Evolutionary conservation across 140 eudicot species (phyloP).

Genomic region (Stevia rebaudiana): DNA sequence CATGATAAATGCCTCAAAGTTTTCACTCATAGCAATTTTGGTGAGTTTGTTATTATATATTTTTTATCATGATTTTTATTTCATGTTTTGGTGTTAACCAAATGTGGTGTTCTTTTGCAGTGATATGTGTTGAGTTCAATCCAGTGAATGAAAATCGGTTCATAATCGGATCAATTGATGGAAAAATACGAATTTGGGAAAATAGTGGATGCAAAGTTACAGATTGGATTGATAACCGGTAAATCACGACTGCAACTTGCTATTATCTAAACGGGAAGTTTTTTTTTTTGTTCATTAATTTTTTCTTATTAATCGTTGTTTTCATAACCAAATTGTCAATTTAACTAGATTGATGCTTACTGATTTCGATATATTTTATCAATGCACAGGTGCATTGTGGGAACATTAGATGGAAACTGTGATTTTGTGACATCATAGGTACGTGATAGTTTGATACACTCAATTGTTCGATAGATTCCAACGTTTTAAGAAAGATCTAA

Average conservation of each 20-base stretch:
- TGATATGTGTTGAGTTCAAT: constrained; percentile 80
- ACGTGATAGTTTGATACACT: background rate
- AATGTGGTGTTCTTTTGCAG: constrained; percentile 37
- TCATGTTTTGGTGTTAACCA: background rate
- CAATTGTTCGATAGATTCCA: too few relatives aligned
- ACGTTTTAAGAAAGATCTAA: too few relatives aligned
- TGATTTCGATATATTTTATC: background rate
- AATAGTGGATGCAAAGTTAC: constrained; percentile 14
- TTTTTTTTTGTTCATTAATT: too few relatives aligned
- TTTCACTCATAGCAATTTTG: too few relatives aligned
- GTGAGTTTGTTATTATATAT: too few relatives aligned
- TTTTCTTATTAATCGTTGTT: too few relatives aligned
- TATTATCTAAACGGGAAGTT: constrained; percentile 34
- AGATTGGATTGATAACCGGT: constrained; percentile 31
- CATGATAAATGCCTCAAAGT: too few relatives aligned
- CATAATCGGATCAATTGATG: constrained; percentile 35
- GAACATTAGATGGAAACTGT: constrained; percentile 37
- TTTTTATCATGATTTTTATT: too few relatives aligned
- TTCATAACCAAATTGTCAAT: too few relatives aligned
- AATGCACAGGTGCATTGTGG: constrained; percentile 32
- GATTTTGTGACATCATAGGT: constrained; percentile 60
- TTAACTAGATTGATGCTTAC: background rate
- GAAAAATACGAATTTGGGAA: constrained; percentile 37
- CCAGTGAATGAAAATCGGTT: constrained; percentile 29
- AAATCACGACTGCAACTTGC: constrained; percentile 32